Base-by-base conservation (phyloP, 164 flowering plant species). In the Stephania yunnanensis region DNA sequence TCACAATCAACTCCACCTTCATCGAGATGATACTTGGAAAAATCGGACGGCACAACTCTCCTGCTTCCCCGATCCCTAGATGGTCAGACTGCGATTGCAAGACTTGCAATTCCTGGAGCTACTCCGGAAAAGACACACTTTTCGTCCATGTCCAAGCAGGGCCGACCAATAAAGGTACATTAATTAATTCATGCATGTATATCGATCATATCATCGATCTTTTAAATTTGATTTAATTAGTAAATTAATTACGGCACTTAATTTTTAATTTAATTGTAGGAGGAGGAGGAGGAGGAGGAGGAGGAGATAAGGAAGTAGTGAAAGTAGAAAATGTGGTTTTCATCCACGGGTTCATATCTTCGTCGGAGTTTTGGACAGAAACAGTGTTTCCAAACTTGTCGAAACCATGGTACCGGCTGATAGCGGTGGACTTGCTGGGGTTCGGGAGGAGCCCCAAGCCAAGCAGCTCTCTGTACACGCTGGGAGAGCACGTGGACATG, bases 401-500 rank as follows among this genome's bases (percentile, higher is more conserved):
- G 1, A 91, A 87, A 72, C 87, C 97, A 0, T 84, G 78, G 8
- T 91, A 88, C 58, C 81, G 99, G 30, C 75, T 95, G 6, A 68
- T 95, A 3, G 98, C 98, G 1, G 79, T 95, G 2, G 99, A 95
- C 84, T 84, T 95, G 25, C 78, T 95, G 8, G 99, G 99, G 46
- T 95, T 95, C 44, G 99, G 99, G 44, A 83, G 88, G 78, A 95
- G 99, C 73, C 99, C 99, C 0, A 93, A 93, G 79, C 99, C 99
- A 15, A 76, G 82, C 0, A 98, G 93, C 71, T 95, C 98, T 0
- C 85, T 95, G 0, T 95, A 95, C 86, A 95, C 99, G 0, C 72
- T 92, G 1, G 80, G 88, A 64, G 98, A 95, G 77, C 99, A 95
- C 69, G 42, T 95, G 42, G 96, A 93, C 42, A 93, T 93, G 98